A percentile compares a stretch with the other conserved stretches of the same genome.
Evolutionary conservation across 306 rosid genomes (phyloP).

Genomic region (Cicer pinnatifidum): DNA sequence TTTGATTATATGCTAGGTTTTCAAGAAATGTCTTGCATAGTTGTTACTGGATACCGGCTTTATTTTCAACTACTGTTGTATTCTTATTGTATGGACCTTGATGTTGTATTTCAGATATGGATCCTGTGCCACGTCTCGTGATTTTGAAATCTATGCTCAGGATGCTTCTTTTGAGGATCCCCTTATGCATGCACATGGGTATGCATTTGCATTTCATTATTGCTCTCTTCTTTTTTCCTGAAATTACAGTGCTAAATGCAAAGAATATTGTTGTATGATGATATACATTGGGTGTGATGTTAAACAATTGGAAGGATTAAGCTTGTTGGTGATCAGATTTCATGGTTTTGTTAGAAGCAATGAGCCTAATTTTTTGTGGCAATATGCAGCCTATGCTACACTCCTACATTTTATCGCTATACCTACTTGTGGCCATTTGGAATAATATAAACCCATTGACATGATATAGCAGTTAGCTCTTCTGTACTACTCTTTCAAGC

Average conservation of each 20-base stretch:
- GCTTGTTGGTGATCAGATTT: background rate
- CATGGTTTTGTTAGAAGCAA: background rate
- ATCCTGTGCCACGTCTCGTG: slow-evolving; percentile 63
- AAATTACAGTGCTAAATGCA: background rate
- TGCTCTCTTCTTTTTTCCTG: background rate
- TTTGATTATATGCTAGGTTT: slow-evolving; percentile 3
- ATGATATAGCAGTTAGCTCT: too few relatives aligned
- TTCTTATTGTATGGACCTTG: slow-evolving; percentile 13
- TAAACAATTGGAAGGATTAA: background rate
- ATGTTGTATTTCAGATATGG: slow-evolving; percentile 61
- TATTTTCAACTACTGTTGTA: background rate
- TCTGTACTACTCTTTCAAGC: background rate
- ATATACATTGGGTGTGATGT: background rate
- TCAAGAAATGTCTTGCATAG: background rate
- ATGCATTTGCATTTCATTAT: slow-evolving; percentile 27
- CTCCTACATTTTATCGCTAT: background rate
- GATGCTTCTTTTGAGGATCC: slow-evolving; percentile 91
- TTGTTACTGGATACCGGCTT: background rate
- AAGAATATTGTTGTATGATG: background rate
- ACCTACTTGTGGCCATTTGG: slow-evolving; percentile 1
- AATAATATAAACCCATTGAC: background rate
- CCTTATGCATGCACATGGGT: slow-evolving; percentile 79
- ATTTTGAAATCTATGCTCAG: slow-evolving; percentile 72
- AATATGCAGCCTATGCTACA: background rate
- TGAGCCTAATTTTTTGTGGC: background rate